Percentiles rank a stretch among this genome's conserved stretches.
Conservation (phyloP, 2,329 filamentous ascomycete genomes). For the Didymella segeticola region DNA sequence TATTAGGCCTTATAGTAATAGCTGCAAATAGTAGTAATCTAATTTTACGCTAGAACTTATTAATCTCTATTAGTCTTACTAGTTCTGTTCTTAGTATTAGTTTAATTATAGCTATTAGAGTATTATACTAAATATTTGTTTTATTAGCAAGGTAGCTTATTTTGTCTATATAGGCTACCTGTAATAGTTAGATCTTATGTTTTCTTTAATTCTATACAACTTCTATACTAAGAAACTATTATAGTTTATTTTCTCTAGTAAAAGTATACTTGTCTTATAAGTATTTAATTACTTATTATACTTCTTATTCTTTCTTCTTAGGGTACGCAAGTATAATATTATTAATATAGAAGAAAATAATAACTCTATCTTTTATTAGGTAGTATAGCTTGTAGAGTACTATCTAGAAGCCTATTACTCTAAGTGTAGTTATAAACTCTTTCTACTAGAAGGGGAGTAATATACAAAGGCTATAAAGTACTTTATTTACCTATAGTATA, state of each 20-base stretch:
- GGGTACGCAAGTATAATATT: not conserved
- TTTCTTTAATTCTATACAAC: not conserved
- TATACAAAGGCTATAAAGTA: not conserved
- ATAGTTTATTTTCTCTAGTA: not conserved
- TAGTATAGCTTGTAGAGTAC: not conserved
- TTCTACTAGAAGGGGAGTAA: not conserved
- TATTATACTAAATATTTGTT: not conserved
- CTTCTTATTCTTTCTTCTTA: not conserved
- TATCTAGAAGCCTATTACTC: not conserved
- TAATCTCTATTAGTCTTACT: not conserved
- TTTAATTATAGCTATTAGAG: not conserved
- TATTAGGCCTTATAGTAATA: no score
- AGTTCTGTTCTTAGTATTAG: not conserved
- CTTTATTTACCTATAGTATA: not conserved
- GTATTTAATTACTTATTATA: not conserved
- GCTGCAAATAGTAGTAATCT: no score
- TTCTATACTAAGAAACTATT: not conserved
- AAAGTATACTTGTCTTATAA: not conserved
- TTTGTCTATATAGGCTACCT: not conserved
- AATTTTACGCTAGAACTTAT: no score
- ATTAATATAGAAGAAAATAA: not conserved
- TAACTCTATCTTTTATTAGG: not conserved
- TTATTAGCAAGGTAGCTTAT: not conserved
- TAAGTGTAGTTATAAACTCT: not conserved
- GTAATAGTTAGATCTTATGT: not conserved